Percentiles rank a stretch among this genome's conserved stretches.
Evolutionary conservation across 2,329 filamentous ascomycete species (phyloP).

Genomic region (Aspergillus jensenii): DNA sequence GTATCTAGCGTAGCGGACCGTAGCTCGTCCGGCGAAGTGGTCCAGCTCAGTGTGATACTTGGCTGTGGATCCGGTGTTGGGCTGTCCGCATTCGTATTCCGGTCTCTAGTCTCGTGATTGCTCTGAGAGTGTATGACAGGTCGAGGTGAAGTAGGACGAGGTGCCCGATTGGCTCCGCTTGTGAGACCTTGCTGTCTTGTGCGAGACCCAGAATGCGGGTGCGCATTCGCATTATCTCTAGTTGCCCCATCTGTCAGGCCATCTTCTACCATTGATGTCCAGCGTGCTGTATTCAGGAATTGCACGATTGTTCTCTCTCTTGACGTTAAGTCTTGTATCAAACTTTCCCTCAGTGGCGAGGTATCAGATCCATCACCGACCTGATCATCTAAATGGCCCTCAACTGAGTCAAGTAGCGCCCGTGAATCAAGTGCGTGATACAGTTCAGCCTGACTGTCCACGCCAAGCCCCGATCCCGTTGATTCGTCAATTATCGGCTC

Average conservation of each 20-base stretch:
- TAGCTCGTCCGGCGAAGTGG: conserved; percentile 41
- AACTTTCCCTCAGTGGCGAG: conserved; percentile 34
- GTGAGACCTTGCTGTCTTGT: conserved; percentile 29
- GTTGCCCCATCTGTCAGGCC: conserved; percentile 29
- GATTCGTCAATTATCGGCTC: conserved; percentile 30
- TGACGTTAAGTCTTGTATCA: conserved; percentile 41
- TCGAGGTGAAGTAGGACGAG: conserved; percentile 36
- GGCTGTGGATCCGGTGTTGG: conserved; percentile 31
- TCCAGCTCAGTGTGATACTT: conserved; percentile 39
- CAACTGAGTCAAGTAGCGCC: conserved; percentile 26
- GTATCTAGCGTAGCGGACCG: conserved; percentile 28
- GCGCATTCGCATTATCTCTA: conserved; percentile 23
- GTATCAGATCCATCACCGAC: conserved; percentile 23
- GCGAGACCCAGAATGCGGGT: conserved; percentile 28
- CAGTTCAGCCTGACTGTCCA: conserved; percentile 21
- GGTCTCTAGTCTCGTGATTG: conserved; percentile 20
- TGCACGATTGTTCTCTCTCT: conserved; percentile 46
- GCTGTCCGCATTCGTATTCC: conserved; percentile 24
- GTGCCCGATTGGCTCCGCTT: conserved; percentile 29
- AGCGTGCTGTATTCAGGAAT: conserved; percentile 43
- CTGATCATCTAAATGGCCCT: conserved; percentile 22
- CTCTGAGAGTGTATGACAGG: conserved; percentile 43
- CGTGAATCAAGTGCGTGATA: conserved; percentile 24
- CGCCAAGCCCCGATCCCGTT: conserved; percentile 24
- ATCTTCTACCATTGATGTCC: conserved; percentile 36